Evolutionary conservation across 2,329 filamentous ascomycete species (phyloP).

Genomic region (Alternaria sp.): DNA sequence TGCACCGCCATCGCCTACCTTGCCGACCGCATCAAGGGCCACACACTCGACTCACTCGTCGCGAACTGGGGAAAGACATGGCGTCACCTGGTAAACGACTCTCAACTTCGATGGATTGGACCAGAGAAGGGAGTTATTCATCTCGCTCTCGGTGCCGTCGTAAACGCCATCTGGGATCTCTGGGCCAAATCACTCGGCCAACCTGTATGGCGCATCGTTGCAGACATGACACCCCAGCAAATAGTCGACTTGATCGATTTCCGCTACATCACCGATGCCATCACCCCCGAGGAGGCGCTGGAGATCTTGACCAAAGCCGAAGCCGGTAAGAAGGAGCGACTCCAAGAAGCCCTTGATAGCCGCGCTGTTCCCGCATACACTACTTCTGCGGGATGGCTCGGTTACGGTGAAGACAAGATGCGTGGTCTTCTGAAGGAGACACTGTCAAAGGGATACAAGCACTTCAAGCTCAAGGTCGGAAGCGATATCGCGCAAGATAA

Average conservation of each 20-base stretch:
- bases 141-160: conserved; percentile 84
- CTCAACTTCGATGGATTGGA: conserved; percentile 90
- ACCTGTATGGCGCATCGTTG: conserved; percentile 88
- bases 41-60: conserved; percentile 77
- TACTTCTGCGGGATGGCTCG: conserved; percentile 89
- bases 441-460: conserved; percentile 74
- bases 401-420: conserved; percentile 89
- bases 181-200: conserved; percentile 88
- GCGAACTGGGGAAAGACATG: conserved; percentile 86
- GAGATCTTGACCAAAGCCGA: conserved; percentile 71
- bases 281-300: conserved; percentile 84
- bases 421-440: conserved; percentile 75
- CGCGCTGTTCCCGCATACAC: conserved; percentile 88
- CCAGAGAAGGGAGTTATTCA: conserved; percentile 95
- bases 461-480: conserved; percentile 94
- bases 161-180: conserved; percentile 94
- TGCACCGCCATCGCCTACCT: conserved; percentile 83
- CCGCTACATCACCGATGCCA: conserved; percentile 91
- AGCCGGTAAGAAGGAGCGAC: conserved; percentile 70
- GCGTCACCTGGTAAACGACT: conserved; percentile 90
- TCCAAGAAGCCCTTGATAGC: conserved; percentile 75
- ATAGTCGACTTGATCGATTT: conserved; percentile 91
- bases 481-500: conserved; percentile 74
- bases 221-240: conserved; percentile 88
- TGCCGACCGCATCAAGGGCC: conserved; percentile 75